Conservation (phyloP, 352 stramenopile genomes). For the Globisporangium emineosum region DNA sequence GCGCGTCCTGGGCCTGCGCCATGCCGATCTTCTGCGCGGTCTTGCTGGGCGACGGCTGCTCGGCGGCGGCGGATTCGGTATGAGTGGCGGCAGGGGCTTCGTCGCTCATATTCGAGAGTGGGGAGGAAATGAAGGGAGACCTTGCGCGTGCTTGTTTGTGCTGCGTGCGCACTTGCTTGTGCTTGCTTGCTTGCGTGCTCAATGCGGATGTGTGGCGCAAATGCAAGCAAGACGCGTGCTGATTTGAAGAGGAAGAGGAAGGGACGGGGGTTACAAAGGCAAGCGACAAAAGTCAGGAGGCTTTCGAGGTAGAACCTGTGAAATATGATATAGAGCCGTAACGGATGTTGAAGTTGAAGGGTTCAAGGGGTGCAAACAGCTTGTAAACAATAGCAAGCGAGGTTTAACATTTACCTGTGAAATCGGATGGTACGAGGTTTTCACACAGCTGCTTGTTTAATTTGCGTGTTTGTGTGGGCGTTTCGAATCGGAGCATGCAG, state of each 20-base stretch:
- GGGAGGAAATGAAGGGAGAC: too few species aligned
- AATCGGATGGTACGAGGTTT: neutral
- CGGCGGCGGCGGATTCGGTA: slow-evolving; percentile 27
- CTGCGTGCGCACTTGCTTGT: neutral
- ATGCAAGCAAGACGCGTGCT: neutral
- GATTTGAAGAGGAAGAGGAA: neutral
- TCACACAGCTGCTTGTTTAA: neutral
- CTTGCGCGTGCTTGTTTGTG: neutral
- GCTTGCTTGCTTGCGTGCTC: slow-evolving; percentile 3
- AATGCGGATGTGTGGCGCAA: slow-evolving; percentile 8
- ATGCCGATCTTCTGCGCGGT: slow-evolving; percentile 78
- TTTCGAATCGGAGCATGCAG: neutral
- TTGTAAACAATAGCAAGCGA: neutral
- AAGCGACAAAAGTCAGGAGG: neutral
- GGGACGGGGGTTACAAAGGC: neutral
- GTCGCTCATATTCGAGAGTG: slow-evolving; percentile 24
- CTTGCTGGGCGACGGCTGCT: slow-evolving; percentile 63
- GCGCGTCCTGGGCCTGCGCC: slow-evolving; percentile 65
- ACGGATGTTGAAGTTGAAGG: slow-evolving; percentile 18
- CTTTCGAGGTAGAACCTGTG: neutral
- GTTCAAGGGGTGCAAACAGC: neutral
- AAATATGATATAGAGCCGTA: neutral
- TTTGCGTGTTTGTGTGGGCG: neutral
- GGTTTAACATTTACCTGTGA: neutral
- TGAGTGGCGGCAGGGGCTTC: slow-evolving; percentile 16